Evolutionary conservation across 768 basidiomycete genomes (phyloP).

Genomic region (Neoboletus magnificus): DNA sequence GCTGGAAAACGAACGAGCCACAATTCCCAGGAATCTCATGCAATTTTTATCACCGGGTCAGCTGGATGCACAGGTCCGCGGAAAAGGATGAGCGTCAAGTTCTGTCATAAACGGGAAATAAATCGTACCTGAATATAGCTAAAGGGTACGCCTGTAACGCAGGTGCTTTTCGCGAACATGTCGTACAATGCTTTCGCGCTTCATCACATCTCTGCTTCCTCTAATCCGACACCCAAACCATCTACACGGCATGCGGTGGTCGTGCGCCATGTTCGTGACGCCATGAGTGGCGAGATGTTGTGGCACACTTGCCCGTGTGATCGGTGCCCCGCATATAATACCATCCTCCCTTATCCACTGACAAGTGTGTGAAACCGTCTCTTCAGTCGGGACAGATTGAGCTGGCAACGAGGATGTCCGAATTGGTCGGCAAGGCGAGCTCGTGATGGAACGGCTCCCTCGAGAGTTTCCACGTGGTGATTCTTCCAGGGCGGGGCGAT

Average conservation of each 20-base stretch:
- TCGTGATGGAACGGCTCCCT: not conserved
- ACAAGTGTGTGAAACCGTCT: not conserved
- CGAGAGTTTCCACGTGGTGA: not conserved
- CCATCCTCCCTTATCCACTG: conserved; percentile 5
- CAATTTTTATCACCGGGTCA: not conserved
- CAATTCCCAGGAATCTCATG: not conserved
- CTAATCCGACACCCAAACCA: conserved; percentile 11
- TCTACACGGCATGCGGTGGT: not conserved
- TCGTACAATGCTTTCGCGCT: conserved; percentile 15
- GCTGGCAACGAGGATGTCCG: conserved; percentile 2
- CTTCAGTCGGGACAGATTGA: not conserved
- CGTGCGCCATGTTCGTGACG: not conserved
- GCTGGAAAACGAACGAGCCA: not conserved
- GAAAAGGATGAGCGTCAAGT: not conserved
- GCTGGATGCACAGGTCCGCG: not conserved
- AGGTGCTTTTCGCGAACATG: conserved; percentile 18
- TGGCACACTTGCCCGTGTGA: not conserved
- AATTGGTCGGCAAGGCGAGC: not conserved
- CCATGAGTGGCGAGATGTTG: conserved; percentile 13
- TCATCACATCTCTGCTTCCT: not conserved
- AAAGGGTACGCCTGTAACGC: conserved; percentile 1
- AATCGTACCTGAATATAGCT: not conserved
- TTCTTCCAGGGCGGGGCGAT: too few species aligned
- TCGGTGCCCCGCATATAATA: not conserved
- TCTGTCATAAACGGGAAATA: not conserved